phyloP scores from a whole-genome alignment of 345 rosid species.

The Dipteronia sinensis region DNA sequence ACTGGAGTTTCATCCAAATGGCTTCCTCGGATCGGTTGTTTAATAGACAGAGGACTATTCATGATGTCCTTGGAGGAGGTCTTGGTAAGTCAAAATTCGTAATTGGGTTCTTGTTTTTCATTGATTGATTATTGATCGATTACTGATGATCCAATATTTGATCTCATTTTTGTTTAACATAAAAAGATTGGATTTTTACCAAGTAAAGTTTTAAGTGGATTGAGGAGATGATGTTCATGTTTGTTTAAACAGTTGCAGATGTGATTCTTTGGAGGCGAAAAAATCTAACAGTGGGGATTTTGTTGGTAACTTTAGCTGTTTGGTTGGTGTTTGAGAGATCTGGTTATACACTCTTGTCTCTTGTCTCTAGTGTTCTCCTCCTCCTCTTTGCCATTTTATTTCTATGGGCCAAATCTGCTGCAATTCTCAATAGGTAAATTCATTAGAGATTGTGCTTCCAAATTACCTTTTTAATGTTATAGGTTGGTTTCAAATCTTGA shows the following conservation, averaged over 20 bases:
- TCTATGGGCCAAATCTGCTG: conserved; percentile 97
- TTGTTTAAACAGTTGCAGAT: conserved; percentile 76
- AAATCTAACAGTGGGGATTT: conserved; percentile 62
- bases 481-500: background rate
- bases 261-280: conserved; percentile 81
- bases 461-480: conserved; percentile 2
- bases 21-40: conserved; percentile 61
- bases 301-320: conserved; percentile 66
- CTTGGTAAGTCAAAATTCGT: conserved; percentile 48
- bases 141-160: conserved; percentile 1
- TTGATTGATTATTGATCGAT: too few species aligned
- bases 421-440: conserved; percentile 78
- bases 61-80: conserved; percentile 86
- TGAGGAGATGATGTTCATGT: background rate
- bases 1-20: conserved; percentile 45
- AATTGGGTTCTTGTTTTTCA: background rate
- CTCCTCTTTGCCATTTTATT: conserved; percentile 79
- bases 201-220: background rate
- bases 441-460: conserved; percentile 6
- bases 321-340: conserved; percentile 93
- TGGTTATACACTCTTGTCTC: conserved; percentile 82
- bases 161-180: background rate
- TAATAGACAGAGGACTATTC: conserved; percentile 63
- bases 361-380: conserved; percentile 82
- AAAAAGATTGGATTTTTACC: background rate